Evolutionary conservation across 2,329 filamentous ascomycete genomes (phyloP).

Genomic region (Escovopsis sp.): DNA sequence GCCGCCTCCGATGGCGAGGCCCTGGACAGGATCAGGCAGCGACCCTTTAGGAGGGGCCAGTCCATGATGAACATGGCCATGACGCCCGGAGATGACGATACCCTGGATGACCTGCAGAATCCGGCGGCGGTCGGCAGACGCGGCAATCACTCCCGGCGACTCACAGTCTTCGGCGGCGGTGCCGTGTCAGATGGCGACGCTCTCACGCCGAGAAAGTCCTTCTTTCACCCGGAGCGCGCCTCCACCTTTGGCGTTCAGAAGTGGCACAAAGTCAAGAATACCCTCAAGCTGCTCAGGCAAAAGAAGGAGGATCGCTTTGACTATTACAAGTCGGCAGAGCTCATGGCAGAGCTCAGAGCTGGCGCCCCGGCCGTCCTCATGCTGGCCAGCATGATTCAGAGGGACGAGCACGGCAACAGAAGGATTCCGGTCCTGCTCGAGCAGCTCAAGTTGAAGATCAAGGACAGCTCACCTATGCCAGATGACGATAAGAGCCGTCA

Average conservation of each 20-base stretch:
- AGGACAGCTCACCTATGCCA: constrained; percentile 59
- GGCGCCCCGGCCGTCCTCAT: constrained; percentile 88
- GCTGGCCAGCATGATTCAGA: constrained; percentile 92
- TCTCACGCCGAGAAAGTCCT: constrained; percentile 39
- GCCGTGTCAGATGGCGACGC: constrained; percentile 49
- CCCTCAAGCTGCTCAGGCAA: constrained; percentile 62
- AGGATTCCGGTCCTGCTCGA: constrained; percentile 89
- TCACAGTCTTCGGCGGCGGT: constrained; percentile 51
- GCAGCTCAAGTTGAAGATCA: constrained; percentile 79
- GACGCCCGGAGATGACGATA: constrained; percentile 33
- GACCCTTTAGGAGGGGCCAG: constrained; percentile 39
- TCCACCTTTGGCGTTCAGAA: constrained; percentile 65
- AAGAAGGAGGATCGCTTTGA: constrained; percentile 83
- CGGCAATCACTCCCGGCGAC: constrained; percentile 48
- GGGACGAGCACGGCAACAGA: constrained; percentile 90
- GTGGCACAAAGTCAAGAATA: constrained; percentile 89
- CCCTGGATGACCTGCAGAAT: constrained; percentile 36
- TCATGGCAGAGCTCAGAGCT: constrained; percentile 88
- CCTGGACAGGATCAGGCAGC: constrained; percentile 41
- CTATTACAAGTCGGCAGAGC: constrained; percentile 85
- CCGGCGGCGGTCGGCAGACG: constrained; percentile 34
- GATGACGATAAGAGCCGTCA: constrained; percentile 54
- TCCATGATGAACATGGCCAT: constrained; percentile 38
- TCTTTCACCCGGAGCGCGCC: constrained; percentile 51
- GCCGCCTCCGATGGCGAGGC: constrained; percentile 65